phyloP scores from a whole-genome alignment of 2,329 filamentous ascomycete genomes.

The Diplodia mutila region DNA sequence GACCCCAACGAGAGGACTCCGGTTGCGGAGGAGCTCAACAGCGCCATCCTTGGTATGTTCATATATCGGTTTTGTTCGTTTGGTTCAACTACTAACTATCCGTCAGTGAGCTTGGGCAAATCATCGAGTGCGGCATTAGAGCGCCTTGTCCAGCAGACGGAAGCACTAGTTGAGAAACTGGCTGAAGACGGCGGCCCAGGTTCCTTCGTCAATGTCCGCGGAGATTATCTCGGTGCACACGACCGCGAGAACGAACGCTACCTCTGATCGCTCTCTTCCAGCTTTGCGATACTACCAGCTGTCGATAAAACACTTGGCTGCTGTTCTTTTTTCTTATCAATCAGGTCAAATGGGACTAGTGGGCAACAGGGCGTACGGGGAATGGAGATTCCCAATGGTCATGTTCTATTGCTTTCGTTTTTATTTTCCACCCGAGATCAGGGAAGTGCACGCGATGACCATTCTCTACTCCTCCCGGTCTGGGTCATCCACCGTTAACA shows the following conservation, averaged over 20 bases:
- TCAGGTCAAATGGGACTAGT: conserved; percentile 1
- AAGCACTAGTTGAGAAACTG: conserved; percentile 80
- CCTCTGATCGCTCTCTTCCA: neutral
- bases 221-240: conserved; percentile 23
- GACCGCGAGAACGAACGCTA: conserved; percentile 22
- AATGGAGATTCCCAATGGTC: neutral
- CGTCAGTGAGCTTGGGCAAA: conserved; percentile 82
- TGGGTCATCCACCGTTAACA: neutral
- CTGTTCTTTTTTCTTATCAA: neutral
- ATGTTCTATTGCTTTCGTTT: neutral
- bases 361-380: conserved; percentile 4
- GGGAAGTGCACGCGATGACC: neutral
- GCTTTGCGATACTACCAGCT: neutral
- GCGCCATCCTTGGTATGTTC: conserved; percentile 78
- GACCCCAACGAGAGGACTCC: conserved; percentile 73
- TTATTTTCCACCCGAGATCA: neutral
- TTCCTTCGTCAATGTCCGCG: conserved; percentile 73
- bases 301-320: neutral
- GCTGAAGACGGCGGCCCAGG: conserved; percentile 78
- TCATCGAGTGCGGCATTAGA: conserved; percentile 85
- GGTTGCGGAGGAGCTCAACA: conserved; percentile 92
- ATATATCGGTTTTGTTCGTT: too few relatives aligned
- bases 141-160: conserved; percentile 82
- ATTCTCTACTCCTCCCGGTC: neutral
- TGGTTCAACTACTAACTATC: conserved; percentile 33